Percentiles rank a stretch among this genome's conserved stretches.
phyloP scores from a whole-genome alignment of 73 alveolate species.

The Tetrahymena malaccensis region DNA sequence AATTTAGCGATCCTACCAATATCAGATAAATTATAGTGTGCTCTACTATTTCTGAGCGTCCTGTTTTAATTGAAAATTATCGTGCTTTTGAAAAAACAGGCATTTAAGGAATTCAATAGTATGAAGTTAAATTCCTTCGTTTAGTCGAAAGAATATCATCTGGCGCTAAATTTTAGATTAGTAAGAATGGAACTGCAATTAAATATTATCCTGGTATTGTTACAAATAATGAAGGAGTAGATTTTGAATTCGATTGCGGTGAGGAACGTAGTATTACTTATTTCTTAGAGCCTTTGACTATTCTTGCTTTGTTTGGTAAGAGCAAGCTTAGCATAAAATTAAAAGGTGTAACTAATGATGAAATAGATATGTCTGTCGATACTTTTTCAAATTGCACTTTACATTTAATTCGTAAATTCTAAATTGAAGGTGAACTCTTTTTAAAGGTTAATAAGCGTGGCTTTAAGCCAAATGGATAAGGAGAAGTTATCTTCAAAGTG shows the following conservation, averaged over 20 bases:
- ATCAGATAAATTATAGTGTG: slow-evolving; percentile 29
- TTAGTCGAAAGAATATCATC: slow-evolving; percentile 14
- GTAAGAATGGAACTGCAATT: background rate
- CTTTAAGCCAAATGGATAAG: slow-evolving; percentile 65
- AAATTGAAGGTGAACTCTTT: slow-evolving; percentile 73
- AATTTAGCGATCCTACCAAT: slow-evolving; percentile 11
- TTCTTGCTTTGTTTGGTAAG: slow-evolving; percentile 80
- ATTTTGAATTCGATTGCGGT: slow-evolving; percentile 55
- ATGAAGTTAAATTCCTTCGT: slow-evolving; percentile 9
- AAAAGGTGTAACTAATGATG: slow-evolving; percentile 82
- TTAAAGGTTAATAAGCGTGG: slow-evolving; percentile 76
- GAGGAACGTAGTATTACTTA: slow-evolving; percentile 74
- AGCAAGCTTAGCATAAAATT: slow-evolving; percentile 61
- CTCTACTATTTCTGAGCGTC: slow-evolving; percentile 25
- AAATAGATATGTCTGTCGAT: slow-evolving; percentile 67
- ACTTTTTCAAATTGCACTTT: slow-evolving; percentile 28
- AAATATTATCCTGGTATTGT: slow-evolving; percentile 57
- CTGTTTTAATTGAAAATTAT: slow-evolving; percentile 4
- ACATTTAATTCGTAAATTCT: slow-evolving; percentile 62
- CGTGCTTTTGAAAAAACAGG: background rate
- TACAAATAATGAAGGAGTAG: slow-evolving; percentile 34
- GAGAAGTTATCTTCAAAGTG: slow-evolving; percentile 53
- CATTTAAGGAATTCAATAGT: background rate
- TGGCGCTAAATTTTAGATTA: slow-evolving; percentile 10
- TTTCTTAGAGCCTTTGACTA: slow-evolving; percentile 73